Base-by-base conservation (phyloP, 1,284 basidiomycete genomes). In the Leccinum pachyderme region DNA sequence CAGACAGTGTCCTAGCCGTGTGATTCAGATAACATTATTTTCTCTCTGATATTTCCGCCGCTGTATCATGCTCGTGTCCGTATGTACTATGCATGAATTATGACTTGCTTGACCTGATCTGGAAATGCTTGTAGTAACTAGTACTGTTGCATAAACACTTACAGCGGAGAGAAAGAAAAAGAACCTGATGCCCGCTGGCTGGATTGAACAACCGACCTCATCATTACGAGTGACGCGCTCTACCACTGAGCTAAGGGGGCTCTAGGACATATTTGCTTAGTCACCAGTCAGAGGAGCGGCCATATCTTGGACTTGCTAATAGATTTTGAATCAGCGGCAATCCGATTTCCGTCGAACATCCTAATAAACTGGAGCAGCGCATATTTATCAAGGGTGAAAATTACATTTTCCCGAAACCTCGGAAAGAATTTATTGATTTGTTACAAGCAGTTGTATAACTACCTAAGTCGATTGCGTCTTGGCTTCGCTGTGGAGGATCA, bases 171-270 rank as follows among this genome's bases (percentile, higher is more conserved):
- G 18, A 18, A 28, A 15, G n/a, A 46, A n/a, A 7, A 31, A 29
- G 11, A 29, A 22, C 52, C 47, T 6, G 0, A 7, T 66, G 63
- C 65, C 65, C 63, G 51, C 63, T 65, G 63, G 74, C 73, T 75
- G 73, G 71, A 73, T 75, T 74, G 73, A 76, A 75, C 74, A 75
- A 74, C 71, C 72, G 74, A 74, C 73, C 73, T 75, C 72, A 75
- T 65, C 73, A 75, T 65, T 72, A 75, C 74, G 67, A 79, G 78
- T 79, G 76, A 71, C 73, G 75, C 77, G 77, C 77, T 78, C 76
- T 79, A 76, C 77, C 75, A 77, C 78, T 79, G 77, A 65, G 63
- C 63, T 65, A 67, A 67, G 53, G 63, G 65, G 65, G 63, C 63
- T 15, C 22, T 27, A 18, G 18, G 18, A 18, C 18, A 18, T 18